Percentiles rank a stretch among this genome's conserved stretches.
Evolutionary conservation across 331 rosid genomes (phyloP).

Genomic region (Prunus yedoensis): DNA sequence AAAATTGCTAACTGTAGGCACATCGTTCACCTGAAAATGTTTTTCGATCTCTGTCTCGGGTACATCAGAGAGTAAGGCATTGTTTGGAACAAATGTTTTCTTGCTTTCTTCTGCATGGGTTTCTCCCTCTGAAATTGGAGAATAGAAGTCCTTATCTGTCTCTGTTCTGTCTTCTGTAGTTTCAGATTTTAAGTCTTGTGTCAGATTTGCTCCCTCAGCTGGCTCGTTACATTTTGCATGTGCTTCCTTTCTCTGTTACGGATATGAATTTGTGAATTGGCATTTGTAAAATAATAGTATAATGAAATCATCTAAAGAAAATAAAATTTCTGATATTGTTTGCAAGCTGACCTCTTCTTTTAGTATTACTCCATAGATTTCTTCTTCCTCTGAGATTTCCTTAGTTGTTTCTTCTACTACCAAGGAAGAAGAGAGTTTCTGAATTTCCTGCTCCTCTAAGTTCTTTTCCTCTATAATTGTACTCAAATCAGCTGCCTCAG

Average conservation of each 20-base stretch:
- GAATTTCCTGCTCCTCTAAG: slow-evolving; percentile 8
- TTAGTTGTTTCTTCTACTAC: neutral
- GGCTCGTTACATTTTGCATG: slow-evolving; percentile 19
- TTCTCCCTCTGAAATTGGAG: slow-evolving; percentile 13
- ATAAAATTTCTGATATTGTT: neutral
- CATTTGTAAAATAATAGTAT: neutral
- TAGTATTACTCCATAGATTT: neutral
- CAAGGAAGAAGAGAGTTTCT: slow-evolving; percentile 5
- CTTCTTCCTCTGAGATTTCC: slow-evolving; percentile 15
- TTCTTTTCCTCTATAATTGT: slow-evolving; percentile 12
- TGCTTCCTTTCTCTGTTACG: neutral
- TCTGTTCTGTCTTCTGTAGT: slow-evolving; percentile 16
- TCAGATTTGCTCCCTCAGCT: slow-evolving; percentile 15
- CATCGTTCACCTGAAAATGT: slow-evolving; percentile 8
- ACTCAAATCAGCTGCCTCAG: slow-evolving; percentile 17
- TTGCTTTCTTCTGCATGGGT: slow-evolving; percentile 6
- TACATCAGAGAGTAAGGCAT: neutral
- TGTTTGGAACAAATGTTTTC: slow-evolving; percentile 1
- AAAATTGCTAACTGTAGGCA: neutral
- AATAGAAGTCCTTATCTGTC: neutral
- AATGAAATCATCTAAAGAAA: neutral
- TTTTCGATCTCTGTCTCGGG: slow-evolving; percentile 13
- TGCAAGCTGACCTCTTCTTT: slow-evolving; percentile 31
- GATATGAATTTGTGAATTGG: neutral
- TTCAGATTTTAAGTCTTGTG: slow-evolving; percentile 1